Evolutionary conservation across 345 rosid species (phyloP).

Genomic region (Populus ilicifolia): DNA sequence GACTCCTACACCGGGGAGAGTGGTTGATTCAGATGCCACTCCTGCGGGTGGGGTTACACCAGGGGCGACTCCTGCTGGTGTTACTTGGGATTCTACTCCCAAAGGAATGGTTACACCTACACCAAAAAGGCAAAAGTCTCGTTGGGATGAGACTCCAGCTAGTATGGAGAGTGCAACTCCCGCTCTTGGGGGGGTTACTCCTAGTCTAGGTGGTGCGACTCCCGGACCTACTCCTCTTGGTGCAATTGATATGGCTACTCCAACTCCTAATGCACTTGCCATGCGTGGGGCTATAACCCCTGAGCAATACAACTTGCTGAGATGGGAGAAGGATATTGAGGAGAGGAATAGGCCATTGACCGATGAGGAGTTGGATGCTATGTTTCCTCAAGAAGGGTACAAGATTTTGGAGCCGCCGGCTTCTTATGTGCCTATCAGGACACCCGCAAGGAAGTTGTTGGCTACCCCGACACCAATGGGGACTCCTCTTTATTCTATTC

Average conservation of each 20-base stretch:
- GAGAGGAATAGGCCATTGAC: slow-evolving; percentile 94
- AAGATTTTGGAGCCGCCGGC: slow-evolving; percentile 93
- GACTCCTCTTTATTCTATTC: slow-evolving; percentile 78
- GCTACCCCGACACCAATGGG: slow-evolving; percentile 94
- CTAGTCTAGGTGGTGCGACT: slow-evolving; percentile 78
- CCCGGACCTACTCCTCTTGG: slow-evolving; percentile 79
- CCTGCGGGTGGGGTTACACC: slow-evolving; percentile 79
- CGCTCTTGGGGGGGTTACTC: slow-evolving; percentile 83
- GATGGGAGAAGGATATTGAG: slow-evolving; percentile 99
- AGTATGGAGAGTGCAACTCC: slow-evolving; percentile 98
- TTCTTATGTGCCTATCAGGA: slow-evolving; percentile 88
- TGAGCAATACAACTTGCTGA: slow-evolving; percentile 77
- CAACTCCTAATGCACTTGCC: slow-evolving; percentile 69
- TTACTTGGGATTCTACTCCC: slow-evolving; percentile 92
- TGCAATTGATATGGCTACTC: slow-evolving; percentile 78
- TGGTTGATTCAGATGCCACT: slow-evolving; percentile 85
- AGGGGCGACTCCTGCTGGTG: slow-evolving; percentile 93
- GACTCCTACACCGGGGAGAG: slow-evolving; percentile 91
- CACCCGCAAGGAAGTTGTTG: slow-evolving; percentile 79
- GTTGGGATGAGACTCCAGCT: slow-evolving; percentile 99
- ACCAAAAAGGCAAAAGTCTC: slow-evolving; percentile 84
- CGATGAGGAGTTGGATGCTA: slow-evolving; percentile 95
- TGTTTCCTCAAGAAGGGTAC: slow-evolving; percentile 91
- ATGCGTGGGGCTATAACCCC: slow-evolving; percentile 78
- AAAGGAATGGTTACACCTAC: slow-evolving; percentile 85